Percentiles rank a stretch among this genome's conserved stretches.
phyloP scores from a whole-genome alignment of 1,284 basidiomycete genomes.

The Ganoderma lingzhi region DNA sequence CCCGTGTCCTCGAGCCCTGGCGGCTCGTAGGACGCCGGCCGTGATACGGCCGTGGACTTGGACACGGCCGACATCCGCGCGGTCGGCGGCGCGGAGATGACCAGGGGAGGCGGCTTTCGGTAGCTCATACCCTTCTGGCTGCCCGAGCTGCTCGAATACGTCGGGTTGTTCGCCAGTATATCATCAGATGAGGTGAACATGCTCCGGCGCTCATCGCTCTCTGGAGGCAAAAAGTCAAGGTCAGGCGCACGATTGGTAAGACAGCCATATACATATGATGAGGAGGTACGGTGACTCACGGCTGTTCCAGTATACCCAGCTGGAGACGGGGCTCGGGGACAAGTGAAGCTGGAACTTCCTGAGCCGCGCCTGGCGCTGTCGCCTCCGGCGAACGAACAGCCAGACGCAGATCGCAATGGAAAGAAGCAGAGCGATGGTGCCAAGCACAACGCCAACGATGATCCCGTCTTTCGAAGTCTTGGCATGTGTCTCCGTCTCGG shows the following conservation, averaged over 20 bases:
- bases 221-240: neutral
- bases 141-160: conserved; percentile 29
- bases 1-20: neutral
- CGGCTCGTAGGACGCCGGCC: neutral
- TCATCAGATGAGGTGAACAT: conserved; percentile 51
- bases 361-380: conserved; percentile 10
- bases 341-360: conserved; percentile 21
- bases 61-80: conserved; percentile 3
- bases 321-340: conserved; percentile 32
- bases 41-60: neutral
- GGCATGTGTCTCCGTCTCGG: neutral
- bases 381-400: conserved; percentile 24
- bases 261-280: too few species aligned
- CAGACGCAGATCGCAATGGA: conserved; percentile 24
- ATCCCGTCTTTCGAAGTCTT: conserved; percentile 13
- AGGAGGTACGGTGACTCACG: conserved; percentile 19
- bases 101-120: conserved; percentile 2
- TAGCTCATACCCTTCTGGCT: conserved; percentile 4
- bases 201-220: conserved; percentile 29
- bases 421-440: conserved; percentile 27
- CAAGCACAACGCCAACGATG: conserved; percentile 29
- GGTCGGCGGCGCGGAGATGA: neutral
- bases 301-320: conserved; percentile 35
- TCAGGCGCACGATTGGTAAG: neutral
- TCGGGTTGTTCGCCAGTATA: conserved; percentile 48